Conservation (phyloP, 179 eudicot genomes). For the Beta corolliflora region DNA sequence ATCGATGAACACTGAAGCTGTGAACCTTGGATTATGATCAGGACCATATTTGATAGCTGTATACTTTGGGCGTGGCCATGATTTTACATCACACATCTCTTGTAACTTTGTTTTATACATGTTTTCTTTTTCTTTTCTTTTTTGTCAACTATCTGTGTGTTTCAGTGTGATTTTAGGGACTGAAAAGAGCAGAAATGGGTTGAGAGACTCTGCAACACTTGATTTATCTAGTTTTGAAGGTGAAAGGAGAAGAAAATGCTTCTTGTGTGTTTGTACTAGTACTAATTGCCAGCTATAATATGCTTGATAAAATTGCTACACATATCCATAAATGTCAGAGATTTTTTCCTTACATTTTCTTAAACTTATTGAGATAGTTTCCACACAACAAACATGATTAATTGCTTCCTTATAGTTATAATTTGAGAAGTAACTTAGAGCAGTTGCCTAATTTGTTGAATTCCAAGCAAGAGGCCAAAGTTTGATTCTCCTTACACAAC, state of each 20-base stretch:
- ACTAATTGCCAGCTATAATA: conserved; percentile 5
- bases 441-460: too few relatives aligned
- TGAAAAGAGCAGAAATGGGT: background rate
- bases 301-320: background rate
- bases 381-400: background rate
- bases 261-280: conserved; percentile 22
- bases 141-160: background rate
- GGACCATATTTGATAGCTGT: conserved; percentile 10
- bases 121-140: background rate
- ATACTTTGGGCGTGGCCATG: conserved; percentile 25
- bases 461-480: too few relatives aligned
- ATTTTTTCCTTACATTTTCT: background rate
- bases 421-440: background rate
- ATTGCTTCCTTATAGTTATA: background rate
- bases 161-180: background rate
- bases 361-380: background rate
- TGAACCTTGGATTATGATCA: conserved; percentile 20
- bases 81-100: conserved; percentile 19
- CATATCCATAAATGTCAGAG: background rate
- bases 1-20: conserved; percentile 20
- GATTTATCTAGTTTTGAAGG: background rate
- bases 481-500: too few relatives aligned
- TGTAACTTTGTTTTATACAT: conserved; percentile 29
- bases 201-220: background rate
- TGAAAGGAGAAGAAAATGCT: conserved; percentile 5